Conservation (phyloP, 306 rosid species). For the Malus domestica region DNA sequence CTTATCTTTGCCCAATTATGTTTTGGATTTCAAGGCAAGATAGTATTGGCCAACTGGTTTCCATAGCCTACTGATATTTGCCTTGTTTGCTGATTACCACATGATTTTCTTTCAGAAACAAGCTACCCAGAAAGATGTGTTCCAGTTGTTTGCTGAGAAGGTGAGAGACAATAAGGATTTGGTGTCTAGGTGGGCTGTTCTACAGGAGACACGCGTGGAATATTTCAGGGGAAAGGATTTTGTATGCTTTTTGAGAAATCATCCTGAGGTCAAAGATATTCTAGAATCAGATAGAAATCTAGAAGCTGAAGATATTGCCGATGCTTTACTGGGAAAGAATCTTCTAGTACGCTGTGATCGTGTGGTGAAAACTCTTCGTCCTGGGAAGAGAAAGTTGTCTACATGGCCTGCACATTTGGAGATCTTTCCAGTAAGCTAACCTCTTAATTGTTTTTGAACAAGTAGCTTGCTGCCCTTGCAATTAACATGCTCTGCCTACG, state of each 20-base stretch:
- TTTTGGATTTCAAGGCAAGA: not conserved
- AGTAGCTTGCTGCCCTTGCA: not conserved
- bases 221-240: constrained; percentile 97
- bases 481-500: not conserved
- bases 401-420: constrained; percentile 99
- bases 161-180: constrained; percentile 85
- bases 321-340: constrained; percentile 62
- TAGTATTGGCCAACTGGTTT: constrained; percentile 5
- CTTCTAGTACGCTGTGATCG: constrained; percentile 94
- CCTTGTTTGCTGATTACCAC: constrained; percentile 2
- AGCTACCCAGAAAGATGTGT: constrained; percentile 67
- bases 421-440: constrained; percentile 61
- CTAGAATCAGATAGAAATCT: constrained; percentile 62
- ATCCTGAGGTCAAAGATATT: constrained; percentile 75
- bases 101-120: constrained; percentile 56
- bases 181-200: constrained; percentile 94
- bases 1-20: not conserved
- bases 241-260: constrained; percentile 63
- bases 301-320: constrained; percentile 73
- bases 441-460: not conserved
- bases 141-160: constrained; percentile 91
- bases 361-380: constrained; percentile 91
- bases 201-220: constrained; percentile 95
- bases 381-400: constrained; percentile 90
- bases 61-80: not conserved